These are phyloP conservation scores for Pseudogymnoascus sp. DNA, from an alignment of 2,329 filamentous ascomycete species.

Conservation along the genomic window DNA sequence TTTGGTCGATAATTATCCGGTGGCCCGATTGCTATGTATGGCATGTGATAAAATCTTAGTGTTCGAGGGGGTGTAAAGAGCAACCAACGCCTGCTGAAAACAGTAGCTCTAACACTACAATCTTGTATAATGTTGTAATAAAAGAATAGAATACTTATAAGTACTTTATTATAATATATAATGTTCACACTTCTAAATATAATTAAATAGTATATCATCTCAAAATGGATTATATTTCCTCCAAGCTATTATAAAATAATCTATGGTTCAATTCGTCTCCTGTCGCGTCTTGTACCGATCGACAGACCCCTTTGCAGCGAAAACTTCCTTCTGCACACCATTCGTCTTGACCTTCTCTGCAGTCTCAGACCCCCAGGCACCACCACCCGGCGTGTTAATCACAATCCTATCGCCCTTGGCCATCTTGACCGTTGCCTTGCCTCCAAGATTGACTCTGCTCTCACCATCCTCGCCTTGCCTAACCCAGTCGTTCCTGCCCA, in stretches of 20 bases:
- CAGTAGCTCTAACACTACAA: no score
- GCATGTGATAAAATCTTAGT: no score
- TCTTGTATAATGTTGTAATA: no score
- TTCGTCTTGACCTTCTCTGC: not conserved
- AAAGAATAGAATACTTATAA: no score
- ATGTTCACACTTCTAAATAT: no score
- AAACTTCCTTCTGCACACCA: not conserved
- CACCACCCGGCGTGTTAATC: conserved; percentile 19
- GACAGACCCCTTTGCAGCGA: not conserved
- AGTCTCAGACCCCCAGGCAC: conserved; percentile 16
- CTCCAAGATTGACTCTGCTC: conserved; percentile 17
- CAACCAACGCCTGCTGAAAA: no score
- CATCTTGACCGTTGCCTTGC: conserved; percentile 17
- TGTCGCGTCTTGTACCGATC: conserved; percentile 3
- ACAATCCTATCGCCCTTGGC: conserved; percentile 18
- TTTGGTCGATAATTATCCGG: no score
- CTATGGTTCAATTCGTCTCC: not conserved
- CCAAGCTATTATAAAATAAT: not conserved
- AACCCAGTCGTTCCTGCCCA: conserved; percentile 79
- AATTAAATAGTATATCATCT: no score
- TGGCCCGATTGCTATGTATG: no score
- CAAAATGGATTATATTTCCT: no score
- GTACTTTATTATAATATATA: no score
- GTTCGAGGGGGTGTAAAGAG: no score
- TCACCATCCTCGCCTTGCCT: conserved; percentile 36